A percentile compares a stretch with the other conserved stretches of the same genome.
Conservation (phyloP, 2,329 filamentous ascomycete genomes). For the Penicillium frequentans region DNA sequence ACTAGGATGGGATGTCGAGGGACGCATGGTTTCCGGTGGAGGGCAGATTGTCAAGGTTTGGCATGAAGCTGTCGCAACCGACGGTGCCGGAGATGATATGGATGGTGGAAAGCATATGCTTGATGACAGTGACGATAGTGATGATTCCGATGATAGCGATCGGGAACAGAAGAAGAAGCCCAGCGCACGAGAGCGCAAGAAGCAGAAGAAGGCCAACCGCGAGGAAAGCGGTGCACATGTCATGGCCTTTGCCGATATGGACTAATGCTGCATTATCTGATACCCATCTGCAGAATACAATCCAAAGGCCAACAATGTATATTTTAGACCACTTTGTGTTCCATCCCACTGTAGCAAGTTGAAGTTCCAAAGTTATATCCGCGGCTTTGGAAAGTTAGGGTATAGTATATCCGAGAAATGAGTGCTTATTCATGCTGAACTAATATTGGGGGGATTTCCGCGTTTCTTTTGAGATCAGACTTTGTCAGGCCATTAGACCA, state of each 20-base stretch:
- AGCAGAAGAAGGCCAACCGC: slow-evolving; percentile 46
- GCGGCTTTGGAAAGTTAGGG: background rate
- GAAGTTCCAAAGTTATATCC: slow-evolving; percentile 1
- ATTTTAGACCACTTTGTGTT: background rate
- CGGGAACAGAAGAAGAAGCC: slow-evolving; percentile 31
- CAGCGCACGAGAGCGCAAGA: slow-evolving; percentile 46
- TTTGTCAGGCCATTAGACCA: background rate
- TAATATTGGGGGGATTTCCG: slow-evolving; percentile 15
- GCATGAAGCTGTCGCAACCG: slow-evolving; percentile 66
- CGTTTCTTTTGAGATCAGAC: background rate
- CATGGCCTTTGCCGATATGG: slow-evolving; percentile 45
- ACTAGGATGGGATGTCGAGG: slow-evolving; percentile 79
- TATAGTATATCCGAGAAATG: slow-evolving; percentile 7
- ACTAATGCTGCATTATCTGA: slow-evolving; percentile 32
- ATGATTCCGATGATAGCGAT: slow-evolving; percentile 50
- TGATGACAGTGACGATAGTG: slow-evolving; percentile 46
- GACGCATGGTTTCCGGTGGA: slow-evolving; percentile 85
- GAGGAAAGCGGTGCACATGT: slow-evolving; percentile 44
- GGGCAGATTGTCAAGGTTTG: slow-evolving; percentile 87
- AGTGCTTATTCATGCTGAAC: slow-evolving; percentile 19
- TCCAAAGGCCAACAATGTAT: background rate
- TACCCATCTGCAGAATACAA: slow-evolving; percentile 20
- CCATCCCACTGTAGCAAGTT: background rate
- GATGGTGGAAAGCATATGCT: slow-evolving; percentile 34
- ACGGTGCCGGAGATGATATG: slow-evolving; percentile 46